Percentiles rank a stretch among this genome's conserved stretches.
Evolutionary conservation across 208 protist species (phyloP).

Genomic region (Jaenimonas drosophilae): DNA sequence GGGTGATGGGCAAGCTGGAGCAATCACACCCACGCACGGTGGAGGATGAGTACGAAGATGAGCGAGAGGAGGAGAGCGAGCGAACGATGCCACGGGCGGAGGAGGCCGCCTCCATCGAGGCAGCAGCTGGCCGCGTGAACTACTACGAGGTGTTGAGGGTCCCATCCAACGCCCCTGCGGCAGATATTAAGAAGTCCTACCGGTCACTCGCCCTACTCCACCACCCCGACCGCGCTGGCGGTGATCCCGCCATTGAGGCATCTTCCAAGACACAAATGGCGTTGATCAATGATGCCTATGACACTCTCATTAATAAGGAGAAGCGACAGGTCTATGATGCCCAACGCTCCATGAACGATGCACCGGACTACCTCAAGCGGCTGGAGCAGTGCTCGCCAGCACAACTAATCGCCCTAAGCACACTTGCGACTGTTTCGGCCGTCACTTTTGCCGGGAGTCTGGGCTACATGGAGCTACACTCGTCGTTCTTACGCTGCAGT

Average conservation of each 20-base stretch:
- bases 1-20: conserved; percentile 18
- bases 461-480: too few species aligned
- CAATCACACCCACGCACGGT: conserved; percentile 24
- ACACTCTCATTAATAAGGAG: conserved; percentile 41
- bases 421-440: too few species aligned
- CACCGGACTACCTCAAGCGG: conserved; percentile 16
- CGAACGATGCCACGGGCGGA: conserved; percentile 31
- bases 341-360: conserved; percentile 12
- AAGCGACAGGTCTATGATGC: conserved; percentile 61
- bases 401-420: too few species aligned
- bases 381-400: too few species aligned
- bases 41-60: conserved; percentile 45
- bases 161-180: conserved; percentile 19
- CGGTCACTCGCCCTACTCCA: conserved; percentile 34
- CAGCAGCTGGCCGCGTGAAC: conserved; percentile 6
- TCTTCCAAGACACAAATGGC: conserved; percentile 54
- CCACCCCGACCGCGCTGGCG: conserved; percentile 57
- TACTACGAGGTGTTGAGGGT: conserved; percentile 62
- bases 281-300: conserved; percentile 72
- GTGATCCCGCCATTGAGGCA: conserved; percentile 21
- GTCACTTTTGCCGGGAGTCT: too few species aligned
- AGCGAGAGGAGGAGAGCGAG: conserved; percentile 22
- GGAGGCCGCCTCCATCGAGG: conserved; percentile 11
- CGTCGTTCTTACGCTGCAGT: too few species aligned
- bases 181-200: conserved; percentile 70